Evolutionary conservation across 441 rosid species (phyloP), one percentile per base, ranked within the genome.

Genomic region (Arabidopsis hybrid): DNA sequence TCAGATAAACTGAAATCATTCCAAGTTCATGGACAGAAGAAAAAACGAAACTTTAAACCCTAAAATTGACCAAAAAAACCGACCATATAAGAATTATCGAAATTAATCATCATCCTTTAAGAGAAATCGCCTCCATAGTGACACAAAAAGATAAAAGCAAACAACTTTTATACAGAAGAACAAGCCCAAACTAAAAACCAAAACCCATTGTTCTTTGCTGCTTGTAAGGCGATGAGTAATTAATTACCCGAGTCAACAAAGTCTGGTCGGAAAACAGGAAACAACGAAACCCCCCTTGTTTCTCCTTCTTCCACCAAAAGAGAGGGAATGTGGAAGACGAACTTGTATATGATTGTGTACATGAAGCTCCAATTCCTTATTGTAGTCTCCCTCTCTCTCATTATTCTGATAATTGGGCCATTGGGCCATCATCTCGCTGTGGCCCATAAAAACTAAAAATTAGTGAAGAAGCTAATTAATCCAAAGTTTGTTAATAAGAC

Each of bases 1-100:
- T 36, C 16, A 60, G 40, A 60, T 1, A 2, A 16, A 26, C 12
- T 17, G n/a, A 29, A 29, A 18, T 34, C 18, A 3, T 42, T 45
- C 63, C 63, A 45, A 17, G 76, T 32, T 42, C 46, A 21, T 45
- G n/a, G 57, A 42, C 21, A 51, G 13, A 51, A 43, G 4, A 35
- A 43, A 63, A 16, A 72, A 7, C 1, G 39, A 32, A 64, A 55
- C 39, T 72, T 72, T 63, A 21, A n/a, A 60, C 51, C 29, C 42
- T 36, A 38, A 1, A 49, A 3, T 51, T 13, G 53, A 26, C 32
- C 5, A 60, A 32, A 32, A 32, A 32, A 70, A 60, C 40, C 29
- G 5, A 4, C n/a, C 31, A 34, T 34, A 12, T 12, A 62, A 26
- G 39, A 42, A 63, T 2, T 2, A 17, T 36, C 18, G 60, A 65